A percentile compares a stretch with the other conserved stretches of the same genome.
These are phyloP conservation scores for Rehmannia glutinosa DNA, from an alignment of 257 asterid genomes.

Conservation along the genomic window DNA sequence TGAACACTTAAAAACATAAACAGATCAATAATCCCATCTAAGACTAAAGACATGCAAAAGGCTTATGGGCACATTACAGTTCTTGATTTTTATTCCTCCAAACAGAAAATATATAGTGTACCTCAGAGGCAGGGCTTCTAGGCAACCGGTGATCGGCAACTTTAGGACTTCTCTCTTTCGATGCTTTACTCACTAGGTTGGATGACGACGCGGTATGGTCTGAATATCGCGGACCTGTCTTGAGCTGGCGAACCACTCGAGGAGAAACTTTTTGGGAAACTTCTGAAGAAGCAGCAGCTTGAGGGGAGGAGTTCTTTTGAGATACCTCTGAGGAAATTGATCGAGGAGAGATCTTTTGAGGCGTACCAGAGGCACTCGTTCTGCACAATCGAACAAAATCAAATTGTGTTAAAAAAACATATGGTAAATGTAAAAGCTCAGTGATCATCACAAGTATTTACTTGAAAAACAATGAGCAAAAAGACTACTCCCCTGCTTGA, in stretches of 20 bases:
- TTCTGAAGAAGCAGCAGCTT: conserved; percentile 30
- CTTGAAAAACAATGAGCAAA: too few species aligned
- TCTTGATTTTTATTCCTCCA: too few species aligned
- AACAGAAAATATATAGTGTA: too few species aligned
- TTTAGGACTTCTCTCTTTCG: conserved; percentile 63
- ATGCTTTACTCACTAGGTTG: conserved; percentile 39
- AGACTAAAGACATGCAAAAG: too few species aligned
- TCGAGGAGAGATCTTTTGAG: conserved; percentile 43
- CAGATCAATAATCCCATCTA: too few species aligned
- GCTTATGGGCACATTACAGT: too few species aligned
- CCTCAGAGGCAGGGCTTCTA: conserved; percentile 64
- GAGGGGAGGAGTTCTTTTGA: conserved; percentile 35
- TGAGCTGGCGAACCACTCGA: conserved; percentile 70
- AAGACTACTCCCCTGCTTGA: too few species aligned
- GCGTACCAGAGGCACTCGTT: conserved; percentile 38
- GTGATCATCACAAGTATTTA: too few species aligned
- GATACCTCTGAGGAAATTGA: too few species aligned
- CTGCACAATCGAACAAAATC: conserved; percentile 28
- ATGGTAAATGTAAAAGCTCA: too few species aligned
- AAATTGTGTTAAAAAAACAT: background rate
- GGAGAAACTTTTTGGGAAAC: conserved; percentile 54
- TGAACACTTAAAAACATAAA: too few species aligned
- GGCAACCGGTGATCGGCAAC: conserved; percentile 51
- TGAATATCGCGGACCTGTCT: conserved; percentile 44
- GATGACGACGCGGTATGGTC: conserved; percentile 62